Evolutionary conservation across 2,329 filamentous ascomycete species (phyloP), one percentile per base, ranked within the genome.

Genomic region (Amphichorda felina): DNA sequence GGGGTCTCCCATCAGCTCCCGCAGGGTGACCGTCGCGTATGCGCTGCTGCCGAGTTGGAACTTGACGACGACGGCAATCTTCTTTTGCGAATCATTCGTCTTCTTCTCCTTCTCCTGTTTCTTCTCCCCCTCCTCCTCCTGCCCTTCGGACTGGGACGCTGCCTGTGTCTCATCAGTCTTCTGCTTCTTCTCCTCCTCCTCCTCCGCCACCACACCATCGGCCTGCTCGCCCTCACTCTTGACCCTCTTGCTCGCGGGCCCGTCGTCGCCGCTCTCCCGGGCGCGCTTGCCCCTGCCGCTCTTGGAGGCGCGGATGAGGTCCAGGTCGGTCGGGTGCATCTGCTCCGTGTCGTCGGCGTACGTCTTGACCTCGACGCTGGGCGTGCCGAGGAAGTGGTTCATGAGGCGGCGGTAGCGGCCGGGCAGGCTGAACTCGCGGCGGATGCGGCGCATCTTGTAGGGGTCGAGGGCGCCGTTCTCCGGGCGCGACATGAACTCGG

Each of bases 391-490:
- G 49, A 87, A 84, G 16, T 71, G 70, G 24, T 83, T 78, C 45
- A 96, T 71, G 19, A 94, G 53, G 56, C 89, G 91, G 42, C 91
- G 76, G 57, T 98, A 98, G 18, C 81, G 75, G 3, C 91, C 93
- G 33, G 82, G 84, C 2, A 98, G 67, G 54, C 84, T 94, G 51
- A 91, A 81, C 48, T 96, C 91, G 51, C 81, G 82, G 61, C 88
- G 86, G 35, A 72, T 72, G 14, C 89, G 75, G 10, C 84, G 78
- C 91, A 98, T 96, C 42, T 86, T 70, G 49, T 80, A 71, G 1
- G 91, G 89, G 54, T 94, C 78, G 10, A 98, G 66, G 2, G 66
- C 62, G 9, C 89, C 89, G 41, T 91, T 88, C 42, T 75, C 71
- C 33, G 82, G 72, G 35, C 72, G 81, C 22, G 61, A 73, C 93